These are phyloP conservation scores for Termitomyces sp. DNA, from an alignment of 768 basidiomycete genomes.

Conservation along the genomic window DNA sequence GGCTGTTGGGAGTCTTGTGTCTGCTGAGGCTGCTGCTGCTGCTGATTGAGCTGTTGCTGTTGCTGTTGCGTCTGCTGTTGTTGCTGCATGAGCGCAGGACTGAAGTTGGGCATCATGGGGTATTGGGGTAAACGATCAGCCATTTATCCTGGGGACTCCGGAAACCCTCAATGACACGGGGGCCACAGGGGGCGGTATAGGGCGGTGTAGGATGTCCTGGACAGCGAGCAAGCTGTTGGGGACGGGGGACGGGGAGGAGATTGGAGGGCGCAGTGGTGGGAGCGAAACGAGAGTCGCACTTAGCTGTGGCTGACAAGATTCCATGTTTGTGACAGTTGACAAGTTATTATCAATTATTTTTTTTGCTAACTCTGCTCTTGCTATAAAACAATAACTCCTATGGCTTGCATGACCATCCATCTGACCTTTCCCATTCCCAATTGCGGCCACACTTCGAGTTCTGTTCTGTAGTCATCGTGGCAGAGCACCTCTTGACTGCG, in stretches of 20 bases:
- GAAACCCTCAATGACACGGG: constrained; percentile 23
- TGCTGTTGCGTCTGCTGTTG: constrained; percentile 43
- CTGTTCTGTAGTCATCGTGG: constrained; percentile 1
- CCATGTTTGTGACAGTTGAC: constrained; percentile 45
- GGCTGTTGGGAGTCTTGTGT: constrained; percentile 35
- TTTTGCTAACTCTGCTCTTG: constrained; percentile 1
- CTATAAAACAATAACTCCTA: not conserved
- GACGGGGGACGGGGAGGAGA: constrained; percentile 23
- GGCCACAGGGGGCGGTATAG: constrained; percentile 20
- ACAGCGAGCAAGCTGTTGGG: constrained; percentile 19
- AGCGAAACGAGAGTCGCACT: constrained; percentile 50
- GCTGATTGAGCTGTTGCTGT: constrained; percentile 34
- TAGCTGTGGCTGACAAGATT: constrained; percentile 43
- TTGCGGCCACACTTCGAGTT: constrained; percentile 11
- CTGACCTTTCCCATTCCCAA: constrained; percentile 9
- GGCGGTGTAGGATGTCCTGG: constrained; percentile 17
- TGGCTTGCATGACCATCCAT: not conserved
- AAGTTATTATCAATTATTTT: constrained; percentile 17
- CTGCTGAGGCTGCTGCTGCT: constrained; percentile 36
- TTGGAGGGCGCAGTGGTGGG: constrained; percentile 52
- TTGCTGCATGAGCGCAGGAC: constrained; percentile 40
- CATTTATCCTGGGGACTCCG: constrained; percentile 42
- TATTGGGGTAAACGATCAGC: constrained; percentile 60
- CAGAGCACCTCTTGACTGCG: not conserved
- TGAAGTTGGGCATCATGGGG: constrained; percentile 52